Conservation (phyloP, 148 eudicot genomes). For the Persicaria tinctoria region DNA sequence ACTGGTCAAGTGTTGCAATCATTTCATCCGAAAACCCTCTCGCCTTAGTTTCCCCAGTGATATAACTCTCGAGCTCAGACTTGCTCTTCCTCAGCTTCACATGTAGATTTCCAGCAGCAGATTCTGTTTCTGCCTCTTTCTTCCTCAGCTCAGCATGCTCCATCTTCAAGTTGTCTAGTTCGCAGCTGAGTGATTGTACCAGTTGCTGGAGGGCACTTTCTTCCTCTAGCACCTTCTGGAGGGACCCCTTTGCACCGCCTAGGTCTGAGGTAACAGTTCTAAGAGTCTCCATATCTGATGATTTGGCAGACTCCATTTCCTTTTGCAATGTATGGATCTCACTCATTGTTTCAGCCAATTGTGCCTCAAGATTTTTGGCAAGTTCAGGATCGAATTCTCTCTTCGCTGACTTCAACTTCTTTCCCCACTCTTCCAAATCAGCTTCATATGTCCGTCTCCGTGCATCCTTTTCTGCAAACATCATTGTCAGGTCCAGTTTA, state of each 20-base stretch:
- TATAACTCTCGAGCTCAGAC: constrained; percentile 41
- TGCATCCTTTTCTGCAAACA: constrained; percentile 44
- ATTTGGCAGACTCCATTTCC: constrained; percentile 35
- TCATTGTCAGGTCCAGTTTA: constrained; percentile 38
- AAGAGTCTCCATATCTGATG: constrained; percentile 38
- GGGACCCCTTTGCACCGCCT: constrained; percentile 55
- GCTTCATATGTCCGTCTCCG: constrained; percentile 38
- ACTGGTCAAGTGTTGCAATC: constrained; percentile 35
- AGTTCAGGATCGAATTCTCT: constrained; percentile 34
- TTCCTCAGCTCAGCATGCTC: constrained; percentile 60
- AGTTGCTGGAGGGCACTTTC: constrained; percentile 46
- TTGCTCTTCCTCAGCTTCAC: constrained; percentile 50
- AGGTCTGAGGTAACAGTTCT: constrained; percentile 36
- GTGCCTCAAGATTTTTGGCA: constrained; percentile 35
- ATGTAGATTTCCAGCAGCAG: constrained; percentile 42
- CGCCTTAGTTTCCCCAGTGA: constrained; percentile 39
- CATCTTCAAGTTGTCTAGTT: constrained; percentile 52
- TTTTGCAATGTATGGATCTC: constrained; percentile 38
- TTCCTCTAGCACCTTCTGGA: constrained; percentile 47
- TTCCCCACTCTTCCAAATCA: constrained; percentile 38
- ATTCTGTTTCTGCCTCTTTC: constrained; percentile 59
- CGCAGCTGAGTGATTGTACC: constrained; percentile 56
- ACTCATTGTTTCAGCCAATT: constrained; percentile 39
- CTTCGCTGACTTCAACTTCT: constrained; percentile 41
- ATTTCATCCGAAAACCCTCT: constrained; percentile 43